These are phyloP conservation scores for Pulveroboletus sp. DNA, from an alignment of 768 basidiomycete genomes.

Conservation along the genomic window DNA sequence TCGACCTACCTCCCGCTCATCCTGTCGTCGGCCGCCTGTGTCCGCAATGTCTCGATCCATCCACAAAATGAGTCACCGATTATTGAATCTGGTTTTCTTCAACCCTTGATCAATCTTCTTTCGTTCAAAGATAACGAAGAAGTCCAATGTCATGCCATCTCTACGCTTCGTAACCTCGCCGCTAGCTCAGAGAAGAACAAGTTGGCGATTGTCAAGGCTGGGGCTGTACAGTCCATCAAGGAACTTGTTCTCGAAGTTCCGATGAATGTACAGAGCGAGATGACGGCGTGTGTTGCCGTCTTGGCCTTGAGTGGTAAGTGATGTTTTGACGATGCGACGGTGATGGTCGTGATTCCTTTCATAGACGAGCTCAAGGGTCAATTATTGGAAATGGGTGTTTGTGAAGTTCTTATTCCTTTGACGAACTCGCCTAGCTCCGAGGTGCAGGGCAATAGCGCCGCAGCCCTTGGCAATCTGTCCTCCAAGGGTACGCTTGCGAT, in stretches of 20 bases:
- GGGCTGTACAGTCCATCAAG: conserved; percentile 95
- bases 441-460: conserved; percentile 98
- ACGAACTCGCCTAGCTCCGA: conserved; percentile 96
- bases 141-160: conserved; percentile 98
- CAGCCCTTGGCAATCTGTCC: conserved; percentile 94
- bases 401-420: conserved; percentile 93
- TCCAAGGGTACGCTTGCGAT: conserved; percentile 70
- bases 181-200: conserved; percentile 99
- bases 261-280: conserved; percentile 96
- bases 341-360: conserved; percentile 7
- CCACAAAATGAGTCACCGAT: conserved; percentile 98
- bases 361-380: conserved; percentile 96
- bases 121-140: conserved; percentile 99
- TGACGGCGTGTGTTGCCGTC: conserved; percentile 99
- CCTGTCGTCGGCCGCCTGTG: conserved; percentile 96
- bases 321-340: neutral
- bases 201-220: conserved; percentile 95
- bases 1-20: conserved; percentile 98
- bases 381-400: conserved; percentile 96
- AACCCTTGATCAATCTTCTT: conserved; percentile 91
- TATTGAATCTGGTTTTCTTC: conserved; percentile 96
- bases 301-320: conserved; percentile 87
- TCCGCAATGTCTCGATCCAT: conserved; percentile 98
- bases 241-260: conserved; percentile 94
- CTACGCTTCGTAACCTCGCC: conserved; percentile 92